These are phyloP conservation scores for Begonia masoniana DNA, from an alignment of 306 rosid genomes.

Conservation along the genomic window DNA sequence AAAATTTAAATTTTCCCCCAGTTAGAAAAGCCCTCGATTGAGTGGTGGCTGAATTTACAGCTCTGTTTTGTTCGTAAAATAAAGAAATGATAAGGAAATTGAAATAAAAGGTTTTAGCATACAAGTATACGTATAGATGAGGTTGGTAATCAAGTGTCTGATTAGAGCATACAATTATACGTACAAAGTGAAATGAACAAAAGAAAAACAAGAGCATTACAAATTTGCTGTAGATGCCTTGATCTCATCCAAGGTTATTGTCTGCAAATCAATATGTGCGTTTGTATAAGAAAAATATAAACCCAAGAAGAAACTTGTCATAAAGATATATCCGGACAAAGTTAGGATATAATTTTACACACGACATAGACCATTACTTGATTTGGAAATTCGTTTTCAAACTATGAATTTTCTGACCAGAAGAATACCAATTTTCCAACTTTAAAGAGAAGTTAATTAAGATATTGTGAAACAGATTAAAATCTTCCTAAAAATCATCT, in stretches of 20 bases:
- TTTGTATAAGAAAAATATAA: neutral
- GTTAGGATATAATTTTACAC: too few species aligned
- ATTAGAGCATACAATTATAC: neutral
- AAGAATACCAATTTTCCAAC: too few species aligned
- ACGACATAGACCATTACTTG: neutral
- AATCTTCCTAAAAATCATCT: neutral
- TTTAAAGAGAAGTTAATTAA: neutral
- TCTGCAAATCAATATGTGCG: constrained; percentile 28
- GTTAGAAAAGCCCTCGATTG: too few species aligned
- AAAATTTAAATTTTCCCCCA: too few species aligned
- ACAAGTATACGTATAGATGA: too few species aligned
- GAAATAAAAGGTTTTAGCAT: too few species aligned
- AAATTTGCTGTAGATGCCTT: constrained; percentile 62
- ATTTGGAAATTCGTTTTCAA: neutral
- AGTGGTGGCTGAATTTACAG: too few species aligned
- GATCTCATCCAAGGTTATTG: constrained; percentile 73
- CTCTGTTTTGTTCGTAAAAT: too few species aligned
- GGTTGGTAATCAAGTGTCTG: too few species aligned
- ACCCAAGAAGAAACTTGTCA: neutral
- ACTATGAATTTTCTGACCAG: too few species aligned
- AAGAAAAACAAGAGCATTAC: constrained; percentile 15
- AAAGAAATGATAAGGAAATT: too few species aligned
- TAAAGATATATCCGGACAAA: too few species aligned
- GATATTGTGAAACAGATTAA: neutral
- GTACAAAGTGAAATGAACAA: neutral